A percentile compares a stretch with the other conserved stretches of the same genome.
Conservation (phyloP, 164 flowering plant genomes). For the Tetracentron sinense region DNA sequence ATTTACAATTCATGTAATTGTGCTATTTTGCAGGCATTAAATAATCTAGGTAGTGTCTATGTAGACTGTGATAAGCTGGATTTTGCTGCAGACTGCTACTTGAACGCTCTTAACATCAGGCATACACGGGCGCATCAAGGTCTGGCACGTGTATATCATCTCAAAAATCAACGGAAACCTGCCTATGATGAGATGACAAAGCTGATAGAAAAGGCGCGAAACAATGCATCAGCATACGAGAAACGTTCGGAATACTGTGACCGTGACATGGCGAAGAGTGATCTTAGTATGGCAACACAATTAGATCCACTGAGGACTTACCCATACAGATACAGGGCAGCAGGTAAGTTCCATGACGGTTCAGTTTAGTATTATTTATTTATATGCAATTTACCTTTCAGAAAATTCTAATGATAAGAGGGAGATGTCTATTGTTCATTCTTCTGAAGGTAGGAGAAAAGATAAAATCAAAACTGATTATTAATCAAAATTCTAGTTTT, state of each 20-base stretch:
- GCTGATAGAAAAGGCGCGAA: slow-evolving; percentile 70
- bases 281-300: slow-evolving; percentile 76
- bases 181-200: slow-evolving; percentile 99
- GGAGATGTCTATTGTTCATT: background rate
- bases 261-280: slow-evolving; percentile 79
- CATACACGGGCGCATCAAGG: slow-evolving; percentile 98
- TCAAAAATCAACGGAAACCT: slow-evolving; percentile 66
- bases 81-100: slow-evolving; percentile 78
- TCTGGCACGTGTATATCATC: slow-evolving; percentile 82
- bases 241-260: slow-evolving; percentile 97
- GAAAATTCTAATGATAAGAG: background rate
- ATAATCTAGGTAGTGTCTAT: slow-evolving; percentile 86
- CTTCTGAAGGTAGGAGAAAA: too few species aligned
- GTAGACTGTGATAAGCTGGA: slow-evolving; percentile 87
- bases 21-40: slow-evolving; percentile 62
- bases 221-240: slow-evolving; percentile 48
- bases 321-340: slow-evolving; percentile 98
- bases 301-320: slow-evolving; percentile 88
- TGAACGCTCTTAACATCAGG: slow-evolving; percentile 77
- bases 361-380: background rate
- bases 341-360: slow-evolving; percentile 47
- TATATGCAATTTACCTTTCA: background rate
- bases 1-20: slow-evolving; percentile 5
- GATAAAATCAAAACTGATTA: too few species aligned
- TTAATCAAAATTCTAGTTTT: too few species aligned